phyloP scores from a whole-genome alignment of 495 filamentous ascomycete species.

The Penicillium nucicola region DNA sequence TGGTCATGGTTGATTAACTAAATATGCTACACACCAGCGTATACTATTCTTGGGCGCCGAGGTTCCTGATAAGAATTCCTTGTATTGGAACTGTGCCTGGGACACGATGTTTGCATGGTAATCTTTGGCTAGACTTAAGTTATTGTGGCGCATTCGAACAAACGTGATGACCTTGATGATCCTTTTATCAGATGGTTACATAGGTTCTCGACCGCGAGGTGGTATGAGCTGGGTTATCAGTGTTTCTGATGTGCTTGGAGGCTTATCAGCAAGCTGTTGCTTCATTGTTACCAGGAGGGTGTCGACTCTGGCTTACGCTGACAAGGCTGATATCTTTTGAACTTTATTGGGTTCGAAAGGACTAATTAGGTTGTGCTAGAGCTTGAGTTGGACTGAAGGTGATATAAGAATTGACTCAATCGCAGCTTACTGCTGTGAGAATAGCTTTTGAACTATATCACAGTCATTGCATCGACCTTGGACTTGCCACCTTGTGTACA shows the following conservation, averaged over 20 bases:
- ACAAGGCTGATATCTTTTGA: neutral
- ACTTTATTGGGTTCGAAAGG: neutral
- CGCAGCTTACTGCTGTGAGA: neutral
- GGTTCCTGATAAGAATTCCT: neutral
- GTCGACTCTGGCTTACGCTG: neutral
- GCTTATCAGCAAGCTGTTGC: neutral
- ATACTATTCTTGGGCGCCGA: neutral
- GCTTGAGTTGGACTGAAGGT: neutral
- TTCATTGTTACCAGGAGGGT: neutral
- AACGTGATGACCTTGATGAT: neutral
- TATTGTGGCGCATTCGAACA: neutral
- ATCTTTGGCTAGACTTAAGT: neutral
- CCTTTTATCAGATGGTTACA: slow-evolving; percentile 4
- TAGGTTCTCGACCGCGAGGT: neutral
- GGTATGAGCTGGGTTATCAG: neutral
- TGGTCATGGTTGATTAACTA: neutral
- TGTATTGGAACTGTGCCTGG: neutral
- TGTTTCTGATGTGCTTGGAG: neutral
- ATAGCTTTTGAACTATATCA: neutral
- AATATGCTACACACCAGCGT: neutral
- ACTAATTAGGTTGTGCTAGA: neutral
- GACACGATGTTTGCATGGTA: neutral
- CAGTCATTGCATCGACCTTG: neutral
- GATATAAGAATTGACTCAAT: neutral
- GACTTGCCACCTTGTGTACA: neutral